Evolutionary conservation across 2,329 filamentous ascomycete species (phyloP), one percentile per base, ranked within the genome.

Genomic region (Fusarium sarcochroum): DNA sequence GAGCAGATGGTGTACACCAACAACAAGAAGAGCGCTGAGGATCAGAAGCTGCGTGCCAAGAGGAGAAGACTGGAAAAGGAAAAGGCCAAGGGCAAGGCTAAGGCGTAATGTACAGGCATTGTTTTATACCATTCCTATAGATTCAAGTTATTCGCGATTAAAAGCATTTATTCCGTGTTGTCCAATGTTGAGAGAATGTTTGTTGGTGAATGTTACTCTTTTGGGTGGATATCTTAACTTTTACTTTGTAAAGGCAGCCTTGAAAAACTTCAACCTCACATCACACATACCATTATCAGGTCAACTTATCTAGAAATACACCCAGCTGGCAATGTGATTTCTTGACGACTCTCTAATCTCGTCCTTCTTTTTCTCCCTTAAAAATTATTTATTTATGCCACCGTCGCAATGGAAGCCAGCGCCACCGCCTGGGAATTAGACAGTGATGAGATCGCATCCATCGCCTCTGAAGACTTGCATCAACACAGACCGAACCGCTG

Each of bases 1-100:
- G 96, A 98, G 85, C 96, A 98, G 85, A 99, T 99, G 93, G 87
- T 94, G 77, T 97, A 97, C 82, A 94, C 90, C 66, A 97, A 98
- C 81, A 94, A 91, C 82, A 94, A 96, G 87, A 93, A 93, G 85
- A 95, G 95, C 72, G 91, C 90, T 25, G 93, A 97, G 83, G 93
- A 95, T 47, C 91, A 95, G 84, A 92, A 91, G 82, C 83, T 99
- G 78, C 88, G 94, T 73, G 87, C 86, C 58, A 99, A 99, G 91
- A 90, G 93, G 81, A 92, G 96, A 82, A 97, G 90, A 87, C 80
- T 98, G 65, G 96, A 98, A 82, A 94, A 84, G 79, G 80, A 86
- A 78, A 79, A 80, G 78, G 80, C 76, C 59, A 83, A 86, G 78
- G 76, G 73, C 51, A 73, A 73, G 69, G 65, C 66, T 73, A 77